Percentiles rank a stretch among this genome's conserved stretches.
Evolutionary conservation across 2,329 filamentous ascomycete genomes (phyloP).

Genomic region (Epichloe uncinata): DNA sequence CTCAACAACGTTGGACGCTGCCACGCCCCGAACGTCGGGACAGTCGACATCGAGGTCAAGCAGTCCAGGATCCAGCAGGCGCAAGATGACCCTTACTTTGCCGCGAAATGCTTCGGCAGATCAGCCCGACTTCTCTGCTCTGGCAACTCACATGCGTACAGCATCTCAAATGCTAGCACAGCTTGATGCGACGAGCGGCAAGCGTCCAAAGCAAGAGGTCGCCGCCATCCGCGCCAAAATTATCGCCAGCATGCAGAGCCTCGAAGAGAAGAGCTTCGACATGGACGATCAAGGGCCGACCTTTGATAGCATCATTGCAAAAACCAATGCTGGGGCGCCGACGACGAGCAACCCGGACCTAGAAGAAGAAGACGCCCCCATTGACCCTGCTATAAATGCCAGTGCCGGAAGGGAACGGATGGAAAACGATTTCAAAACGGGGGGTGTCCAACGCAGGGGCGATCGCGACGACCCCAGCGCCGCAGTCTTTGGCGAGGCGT

Average conservation of each 20-base stretch:
- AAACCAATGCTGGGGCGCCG: conserved; percentile 41
- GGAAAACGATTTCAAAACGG: conserved; percentile 83
- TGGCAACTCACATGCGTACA: conserved; percentile 78
- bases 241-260: conserved; percentile 78
- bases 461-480: conserved; percentile 78
- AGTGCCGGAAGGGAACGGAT: conserved; percentile 69
- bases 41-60: conserved; percentile 53
- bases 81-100: conserved; percentile 47
- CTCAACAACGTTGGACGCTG: conserved; percentile 45
- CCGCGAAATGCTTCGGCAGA: conserved; percentile 44
- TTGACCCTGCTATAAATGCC: conserved; percentile 44
- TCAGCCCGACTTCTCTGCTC: conserved; percentile 67
- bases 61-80: conserved; percentile 44
- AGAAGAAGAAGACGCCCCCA: conserved; percentile 41
- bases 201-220: conserved; percentile 67
- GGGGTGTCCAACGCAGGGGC: conserved; percentile 65
- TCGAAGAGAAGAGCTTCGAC: conserved; percentile 77
- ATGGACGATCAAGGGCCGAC: conserved; percentile 60
- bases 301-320: conserved; percentile 73
- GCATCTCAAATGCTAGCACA: conserved; percentile 81
- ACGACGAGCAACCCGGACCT: conserved; percentile 31
- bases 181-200: conserved; percentile 66
- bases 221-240: conserved; percentile 76
- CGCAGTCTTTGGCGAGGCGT: conserved; percentile 76
- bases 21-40: conserved; percentile 58